Evolutionary conservation across 768 basidiomycete species (phyloP).

Genomic region (Boletus coccyginus): DNA sequence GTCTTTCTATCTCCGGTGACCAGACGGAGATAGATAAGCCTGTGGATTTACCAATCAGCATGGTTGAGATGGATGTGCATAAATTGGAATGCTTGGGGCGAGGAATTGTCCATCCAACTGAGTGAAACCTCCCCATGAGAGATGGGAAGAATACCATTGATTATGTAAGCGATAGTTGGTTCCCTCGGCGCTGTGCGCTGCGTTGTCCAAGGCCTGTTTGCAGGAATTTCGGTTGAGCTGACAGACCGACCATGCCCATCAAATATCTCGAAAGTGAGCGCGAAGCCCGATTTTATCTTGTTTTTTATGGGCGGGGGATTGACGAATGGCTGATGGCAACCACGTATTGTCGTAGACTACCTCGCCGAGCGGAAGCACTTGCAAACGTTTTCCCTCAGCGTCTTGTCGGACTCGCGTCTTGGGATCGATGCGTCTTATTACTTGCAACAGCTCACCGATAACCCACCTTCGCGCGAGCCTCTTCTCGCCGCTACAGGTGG

Average conservation of each 20-base stretch:
- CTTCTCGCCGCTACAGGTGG: conserved; percentile 95
- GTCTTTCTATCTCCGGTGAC: not conserved
- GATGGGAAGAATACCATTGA: conserved; percentile 9
- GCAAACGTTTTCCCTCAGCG: conserved; percentile 75
- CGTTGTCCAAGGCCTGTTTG: conserved; percentile 19
- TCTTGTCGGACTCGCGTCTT: conserved; percentile 86
- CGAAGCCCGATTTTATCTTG: not conserved
- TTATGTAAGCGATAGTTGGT: conserved; percentile 29
- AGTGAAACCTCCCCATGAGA: not conserved
- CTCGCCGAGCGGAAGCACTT: conserved; percentile 86
- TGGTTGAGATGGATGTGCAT: no score
- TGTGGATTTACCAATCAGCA: not conserved
- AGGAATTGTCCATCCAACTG: not conserved
- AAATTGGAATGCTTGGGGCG: no score
- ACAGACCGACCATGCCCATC: conserved; percentile 59
- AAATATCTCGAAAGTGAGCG: conserved; percentile 78
- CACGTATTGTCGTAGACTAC: conserved; percentile 51
- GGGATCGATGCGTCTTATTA: conserved; percentile 97
- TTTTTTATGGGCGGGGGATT: not conserved
- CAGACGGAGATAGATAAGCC: not conserved
- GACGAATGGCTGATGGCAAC: not conserved
- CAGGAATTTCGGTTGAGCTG: conserved; percentile 2
- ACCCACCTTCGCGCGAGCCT: conserved; percentile 78
- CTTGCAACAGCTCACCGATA: conserved; percentile 73
- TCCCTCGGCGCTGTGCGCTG: conserved; percentile 16